Percentiles rank a stretch among this genome's conserved stretches.
Evolutionary conservation across 106 monocot species (phyloP).

Genomic region (Iris macrosiphon): DNA sequence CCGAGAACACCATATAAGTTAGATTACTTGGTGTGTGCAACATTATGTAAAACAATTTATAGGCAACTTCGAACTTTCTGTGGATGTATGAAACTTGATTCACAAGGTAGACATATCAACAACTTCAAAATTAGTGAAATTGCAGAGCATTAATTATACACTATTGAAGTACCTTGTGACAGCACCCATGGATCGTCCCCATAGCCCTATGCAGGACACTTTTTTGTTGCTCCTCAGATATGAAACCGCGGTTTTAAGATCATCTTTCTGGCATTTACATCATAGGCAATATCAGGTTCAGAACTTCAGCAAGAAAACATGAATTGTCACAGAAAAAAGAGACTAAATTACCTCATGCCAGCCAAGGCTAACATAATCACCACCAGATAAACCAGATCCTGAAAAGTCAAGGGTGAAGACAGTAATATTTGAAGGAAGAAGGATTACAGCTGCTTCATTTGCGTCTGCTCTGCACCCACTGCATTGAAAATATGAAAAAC

Average conservation of each 20-base stretch:
- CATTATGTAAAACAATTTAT: not conserved
- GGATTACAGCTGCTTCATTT: conserved; percentile 65
- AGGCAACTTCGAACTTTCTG: not conserved
- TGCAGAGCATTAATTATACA: not conserved
- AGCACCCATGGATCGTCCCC: conserved; percentile 99
- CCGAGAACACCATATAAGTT: no score
- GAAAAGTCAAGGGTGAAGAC: conserved; percentile 79
- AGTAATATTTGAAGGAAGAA: conserved; percentile 75
- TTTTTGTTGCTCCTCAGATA: conserved; percentile 70
- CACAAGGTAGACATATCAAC: not conserved
- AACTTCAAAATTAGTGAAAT: not conserved
- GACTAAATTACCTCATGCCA: conserved; percentile 59
- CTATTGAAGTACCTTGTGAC: conserved; percentile 68
- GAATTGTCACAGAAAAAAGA: not conserved
- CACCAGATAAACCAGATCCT: conserved; percentile 68
- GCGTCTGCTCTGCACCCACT: conserved; percentile 83
- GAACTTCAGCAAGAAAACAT: conserved; percentile 1
- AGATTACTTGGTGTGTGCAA: no score
- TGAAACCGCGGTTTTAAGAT: conserved; percentile 73
- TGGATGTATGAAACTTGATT: not conserved
- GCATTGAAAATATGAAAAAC: conserved; percentile 2
- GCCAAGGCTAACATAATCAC: conserved; percentile 77
- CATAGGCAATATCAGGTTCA: not conserved
- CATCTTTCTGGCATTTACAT: conserved; percentile 62
- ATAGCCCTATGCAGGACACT: conserved; percentile 86